Conservation (phyloP, 768 basidiomycete genomes). For the Trametopsis cervina region DNA sequence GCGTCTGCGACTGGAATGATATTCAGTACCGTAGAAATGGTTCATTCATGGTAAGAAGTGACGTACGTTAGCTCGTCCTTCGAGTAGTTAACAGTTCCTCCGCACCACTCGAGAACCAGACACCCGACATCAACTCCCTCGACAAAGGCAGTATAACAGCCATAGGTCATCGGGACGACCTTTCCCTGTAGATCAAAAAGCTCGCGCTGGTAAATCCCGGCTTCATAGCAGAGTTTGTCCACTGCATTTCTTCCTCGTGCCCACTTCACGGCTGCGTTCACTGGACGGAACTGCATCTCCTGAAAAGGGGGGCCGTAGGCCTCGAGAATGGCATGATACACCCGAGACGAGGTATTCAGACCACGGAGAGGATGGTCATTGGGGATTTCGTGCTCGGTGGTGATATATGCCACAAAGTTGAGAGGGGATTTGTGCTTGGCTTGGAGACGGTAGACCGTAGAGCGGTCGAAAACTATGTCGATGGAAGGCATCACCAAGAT, state of each 20-base stretch:
- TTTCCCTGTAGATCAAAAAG: conserved; percentile 30
- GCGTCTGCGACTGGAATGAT: conserved; percentile 23
- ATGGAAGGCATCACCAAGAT: conserved; percentile 5
- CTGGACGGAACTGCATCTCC: neutral
- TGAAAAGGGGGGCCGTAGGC: neutral
- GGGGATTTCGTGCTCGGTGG: neutral
- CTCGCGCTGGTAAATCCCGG: conserved; percentile 27
- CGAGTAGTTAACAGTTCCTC: conserved; percentile 11
- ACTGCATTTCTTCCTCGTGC: conserved; percentile 22
- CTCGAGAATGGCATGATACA: conserved; percentile 10
- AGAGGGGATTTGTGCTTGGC: neutral
- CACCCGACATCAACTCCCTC: conserved; percentile 24
- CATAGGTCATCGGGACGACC: conserved; percentile 33
- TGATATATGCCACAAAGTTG: conserved; percentile 5
- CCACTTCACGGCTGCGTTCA: conserved; percentile 28
- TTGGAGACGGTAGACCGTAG: conserved; percentile 8
- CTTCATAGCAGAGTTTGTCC: conserved; percentile 26
- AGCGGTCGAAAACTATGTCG: conserved; percentile 11
- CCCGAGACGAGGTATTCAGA: neutral
- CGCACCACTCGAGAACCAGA: conserved; percentile 34
- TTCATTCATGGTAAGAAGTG: neutral
- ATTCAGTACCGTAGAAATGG: neutral
- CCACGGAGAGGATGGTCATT: neutral
- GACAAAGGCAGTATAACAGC: conserved; percentile 27
- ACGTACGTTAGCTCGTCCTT: conserved; percentile 8